These are phyloP conservation scores for Mucor irregularis DNA, from an alignment of 371 early-diverging fungal genomes.

Conservation along the genomic window DNA sequence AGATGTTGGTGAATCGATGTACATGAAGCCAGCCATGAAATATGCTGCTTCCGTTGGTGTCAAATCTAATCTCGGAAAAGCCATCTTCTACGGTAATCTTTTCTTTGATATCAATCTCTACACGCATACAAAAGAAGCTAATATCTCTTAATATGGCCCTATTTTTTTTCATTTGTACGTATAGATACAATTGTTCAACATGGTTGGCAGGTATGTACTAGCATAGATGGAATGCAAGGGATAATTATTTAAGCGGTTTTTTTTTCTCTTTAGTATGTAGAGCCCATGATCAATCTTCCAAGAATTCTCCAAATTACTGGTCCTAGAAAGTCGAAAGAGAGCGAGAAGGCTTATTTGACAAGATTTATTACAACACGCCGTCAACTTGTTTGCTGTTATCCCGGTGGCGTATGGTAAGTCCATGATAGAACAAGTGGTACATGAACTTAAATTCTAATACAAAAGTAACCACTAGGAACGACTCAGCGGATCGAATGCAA, in stretches of 20 bases:
- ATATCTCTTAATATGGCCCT: too few relatives aligned
- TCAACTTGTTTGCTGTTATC: constrained; percentile 46
- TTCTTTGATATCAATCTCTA: neutral
- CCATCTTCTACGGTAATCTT: constrained; percentile 49
- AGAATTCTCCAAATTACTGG: constrained; percentile 47
- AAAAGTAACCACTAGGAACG: constrained; percentile 42
- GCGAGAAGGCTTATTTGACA: constrained; percentile 38
- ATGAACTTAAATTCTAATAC: too few relatives aligned
- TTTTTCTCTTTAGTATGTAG: constrained; percentile 35
- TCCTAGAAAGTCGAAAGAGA: constrained; percentile 19
- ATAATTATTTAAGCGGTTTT: neutral
- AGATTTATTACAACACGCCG: constrained; percentile 47
- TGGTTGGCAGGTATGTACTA: constrained; percentile 57
- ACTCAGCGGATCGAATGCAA: constrained; percentile 42
- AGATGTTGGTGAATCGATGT: constrained; percentile 45
- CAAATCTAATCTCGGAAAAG: constrained; percentile 45
- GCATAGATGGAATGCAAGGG: too few relatives aligned
- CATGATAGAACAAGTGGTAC: too few relatives aligned
- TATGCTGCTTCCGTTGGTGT: constrained; percentile 45
- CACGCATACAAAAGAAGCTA: neutral
- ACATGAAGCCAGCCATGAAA: constrained; percentile 42
- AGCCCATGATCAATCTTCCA: constrained; percentile 44
- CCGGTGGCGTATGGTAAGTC: constrained; percentile 44
- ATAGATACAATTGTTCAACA: constrained; percentile 55
- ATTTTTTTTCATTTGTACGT: neutral